A percentile compares a stretch with the other conserved stretches of the same genome.
These are phyloP conservation scores for Schizosaccharomyces versatilis DNA, from an alignment of 1,139 yeast genomes.

Conservation along the genomic window DNA sequence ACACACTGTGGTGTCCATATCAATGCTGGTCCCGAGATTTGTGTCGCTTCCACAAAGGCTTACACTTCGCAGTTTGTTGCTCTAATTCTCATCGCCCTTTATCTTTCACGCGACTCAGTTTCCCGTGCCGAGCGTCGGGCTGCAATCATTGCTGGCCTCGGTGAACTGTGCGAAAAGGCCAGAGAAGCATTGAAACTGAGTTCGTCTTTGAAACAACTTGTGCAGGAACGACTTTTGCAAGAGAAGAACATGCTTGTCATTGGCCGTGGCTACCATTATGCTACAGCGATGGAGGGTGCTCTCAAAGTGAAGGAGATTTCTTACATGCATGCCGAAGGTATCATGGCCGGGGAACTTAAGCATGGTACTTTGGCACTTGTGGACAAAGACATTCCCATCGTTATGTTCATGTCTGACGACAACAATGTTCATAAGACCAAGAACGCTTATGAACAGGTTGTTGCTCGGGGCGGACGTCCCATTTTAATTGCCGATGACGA, in stretches of 20 bases:
- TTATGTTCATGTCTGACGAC: slow-evolving; percentile 94
- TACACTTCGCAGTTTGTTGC: slow-evolving; percentile 97
- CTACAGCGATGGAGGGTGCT: slow-evolving; percentile 96
- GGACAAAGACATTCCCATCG: slow-evolving; percentile 79
- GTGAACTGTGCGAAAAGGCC: slow-evolving; percentile 58
- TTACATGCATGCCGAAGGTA: slow-evolving; percentile 98
- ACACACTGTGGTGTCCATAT: slow-evolving; percentile 99
- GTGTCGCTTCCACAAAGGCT: slow-evolving; percentile 98
- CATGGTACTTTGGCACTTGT: slow-evolving; percentile 96
- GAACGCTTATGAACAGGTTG: slow-evolving; percentile 90
- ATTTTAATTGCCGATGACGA: slow-evolving; percentile 36
- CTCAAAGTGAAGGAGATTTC: slow-evolving; percentile 94
- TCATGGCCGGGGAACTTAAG: slow-evolving; percentile 93
- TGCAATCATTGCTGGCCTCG: slow-evolving; percentile 72
- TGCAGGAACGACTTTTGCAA: slow-evolving; percentile 55
- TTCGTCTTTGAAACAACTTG: slow-evolving; percentile 32
- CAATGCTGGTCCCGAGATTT: slow-evolving; percentile 98
- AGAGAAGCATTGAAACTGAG: slow-evolving; percentile 56
- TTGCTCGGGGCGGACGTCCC: slow-evolving; percentile 94
- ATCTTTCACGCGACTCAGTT: slow-evolving; percentile 75
- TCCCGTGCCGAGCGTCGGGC: slow-evolving; percentile 53
- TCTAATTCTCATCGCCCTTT: slow-evolving; percentile 85
- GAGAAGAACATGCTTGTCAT: slow-evolving; percentile 30
- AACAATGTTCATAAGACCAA: slow-evolving; percentile 89
- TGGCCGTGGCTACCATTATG: slow-evolving; percentile 95